A percentile compares a stretch with the other conserved stretches of the same genome.
Conservation (phyloP, 768 basidiomycete species). For the Boletus vermiculosoides region DNA sequence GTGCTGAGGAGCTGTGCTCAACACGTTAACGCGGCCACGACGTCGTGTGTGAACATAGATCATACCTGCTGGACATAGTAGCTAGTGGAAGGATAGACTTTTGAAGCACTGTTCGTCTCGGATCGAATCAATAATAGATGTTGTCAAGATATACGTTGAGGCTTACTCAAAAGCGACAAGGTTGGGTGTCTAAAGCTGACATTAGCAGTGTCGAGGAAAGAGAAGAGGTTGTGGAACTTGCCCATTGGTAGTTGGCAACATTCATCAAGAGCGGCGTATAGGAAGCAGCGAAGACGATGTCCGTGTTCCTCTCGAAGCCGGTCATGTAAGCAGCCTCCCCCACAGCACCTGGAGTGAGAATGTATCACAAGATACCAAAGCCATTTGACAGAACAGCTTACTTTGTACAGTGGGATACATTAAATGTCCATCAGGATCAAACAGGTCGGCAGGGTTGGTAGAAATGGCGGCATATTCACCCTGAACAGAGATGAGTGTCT, state of each 20-base stretch:
- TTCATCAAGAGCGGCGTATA: slow-evolving; percentile 62
- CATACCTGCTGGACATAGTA: too few species aligned
- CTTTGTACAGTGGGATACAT: slow-evolving; percentile 56
- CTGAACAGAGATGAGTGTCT: slow-evolving; percentile 15
- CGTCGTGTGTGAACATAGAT: too few species aligned
- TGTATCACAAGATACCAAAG: not conserved
- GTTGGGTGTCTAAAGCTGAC: slow-evolving; percentile 44
- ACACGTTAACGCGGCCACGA: too few species aligned
- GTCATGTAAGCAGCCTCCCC: slow-evolving; percentile 71
- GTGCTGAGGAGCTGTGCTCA: slow-evolving; percentile 59
- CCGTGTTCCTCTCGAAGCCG: slow-evolving; percentile 58
- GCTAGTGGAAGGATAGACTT: slow-evolving; percentile 58
- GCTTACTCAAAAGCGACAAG: slow-evolving; percentile 61
- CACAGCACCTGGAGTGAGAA: slow-evolving; percentile 38
- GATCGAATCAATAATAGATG: not conserved
- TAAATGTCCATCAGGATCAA: slow-evolving; percentile 45
- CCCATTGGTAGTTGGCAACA: slow-evolving; percentile 54
- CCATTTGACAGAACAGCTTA: slow-evolving; percentile 22
- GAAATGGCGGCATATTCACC: slow-evolving; percentile 63
- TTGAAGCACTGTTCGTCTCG: slow-evolving; percentile 40
- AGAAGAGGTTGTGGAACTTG: slow-evolving; percentile 33
- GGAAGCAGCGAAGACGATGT: slow-evolving; percentile 61
- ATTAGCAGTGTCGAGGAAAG: not conserved
- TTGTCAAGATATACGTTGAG: not conserved
- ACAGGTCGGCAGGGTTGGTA: slow-evolving; percentile 49